Evolutionary conservation across 2,329 filamentous ascomycete species (phyloP), one percentile per base, ranked within the genome.

Genomic region (Fusarium solani-melongenae): DNA sequence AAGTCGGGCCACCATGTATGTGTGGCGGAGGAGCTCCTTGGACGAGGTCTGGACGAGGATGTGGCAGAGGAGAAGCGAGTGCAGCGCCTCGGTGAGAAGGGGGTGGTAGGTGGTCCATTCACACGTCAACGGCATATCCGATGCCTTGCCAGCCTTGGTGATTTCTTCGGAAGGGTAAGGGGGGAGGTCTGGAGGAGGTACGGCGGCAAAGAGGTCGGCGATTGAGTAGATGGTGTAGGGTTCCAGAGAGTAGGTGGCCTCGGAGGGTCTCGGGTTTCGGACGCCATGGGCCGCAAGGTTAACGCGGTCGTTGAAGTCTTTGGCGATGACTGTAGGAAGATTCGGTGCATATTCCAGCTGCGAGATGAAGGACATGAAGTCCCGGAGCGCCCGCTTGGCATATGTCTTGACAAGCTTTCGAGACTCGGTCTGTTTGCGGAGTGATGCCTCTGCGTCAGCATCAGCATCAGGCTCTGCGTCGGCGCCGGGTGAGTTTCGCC

Each of bases 301-400:
- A 10, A 92, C 86, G 67, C 89, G 89, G 49, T 88, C 83, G 31
- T 84, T 84, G 73, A 88, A 89, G 24, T 89, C 87, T 69, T 90
- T 88, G 20, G 87, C 88, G 29, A 90, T 83, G 51, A 90, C 87
- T 51, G 88, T 82, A 9, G 92, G 88, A 46, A 93, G 81, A 57
- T 93, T 89, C 0, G 93, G 93, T 0, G 94, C 93, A 82, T 96
- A 96, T 77, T 96, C 92, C 71, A 96, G 91, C 67, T 91, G 86
- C 1, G 90, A 90, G 41, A 97, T 84, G 78, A 94, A 96, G 24
- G 88, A 85, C 76, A 91, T 85, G 79, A 93, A 95, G 82, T 96
- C 94, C 67, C 92, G 88, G 24, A 96, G 83, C 1, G 94, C 93
- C 64, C 91, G 89, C 81, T 94, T 95, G 5, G 94, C 94, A 81